Evolutionary conservation across 139 green algal genomes (phyloP), one percentile per base, ranked within the genome.

Genomic region (Ostreobium quekettii): DNA sequence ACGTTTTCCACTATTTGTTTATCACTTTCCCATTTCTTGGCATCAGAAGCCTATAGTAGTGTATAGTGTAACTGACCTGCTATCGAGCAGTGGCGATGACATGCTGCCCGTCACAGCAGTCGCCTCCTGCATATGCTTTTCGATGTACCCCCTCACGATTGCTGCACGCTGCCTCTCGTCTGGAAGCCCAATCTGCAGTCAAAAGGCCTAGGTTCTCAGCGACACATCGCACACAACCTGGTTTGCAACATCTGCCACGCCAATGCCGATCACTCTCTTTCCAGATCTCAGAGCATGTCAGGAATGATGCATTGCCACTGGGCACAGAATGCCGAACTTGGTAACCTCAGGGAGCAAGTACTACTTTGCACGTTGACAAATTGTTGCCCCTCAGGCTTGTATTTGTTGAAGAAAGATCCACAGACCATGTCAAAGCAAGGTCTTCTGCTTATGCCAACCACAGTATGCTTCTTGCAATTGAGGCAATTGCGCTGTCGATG

Each of bases 141-240:
- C 5, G 6, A 68, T 15, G 42, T 68, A 68, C 8, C 61, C 61
- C 26, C 8, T 11, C 3, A 68, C 4, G 31, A 68, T 68, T 24
- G 3, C 7, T 24, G 30, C 8, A n/a, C 61, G 30, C 35, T 68
- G 61, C 35, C 36, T n/a, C 36, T 57, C 35, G 8, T 53, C 35
- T 19, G 61, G 61, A 36, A 68, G 42, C 8, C 37, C 37, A 56
- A 68, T 68, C 61, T 68, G 53, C 35, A 68, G 5, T 5, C 49
- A 53, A 53, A 53, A 53, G 19, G 19, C 42, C 42, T 19, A 53
- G 19, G 19, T 26, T 26, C 11, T 53, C 42, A 53, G 42, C 15
- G 19, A 11, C 19, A 53, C 42, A 26, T 53, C 11, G 19, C 42
- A 26, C 19, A 11, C 42, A 53, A 53, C 11, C 42, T 53, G 11